Percentiles rank a stretch among this genome's conserved stretches.
phyloP scores from a whole-genome alignment of 371 early-diverging fungal species.

The Apophysomyces ossiformis region DNA sequence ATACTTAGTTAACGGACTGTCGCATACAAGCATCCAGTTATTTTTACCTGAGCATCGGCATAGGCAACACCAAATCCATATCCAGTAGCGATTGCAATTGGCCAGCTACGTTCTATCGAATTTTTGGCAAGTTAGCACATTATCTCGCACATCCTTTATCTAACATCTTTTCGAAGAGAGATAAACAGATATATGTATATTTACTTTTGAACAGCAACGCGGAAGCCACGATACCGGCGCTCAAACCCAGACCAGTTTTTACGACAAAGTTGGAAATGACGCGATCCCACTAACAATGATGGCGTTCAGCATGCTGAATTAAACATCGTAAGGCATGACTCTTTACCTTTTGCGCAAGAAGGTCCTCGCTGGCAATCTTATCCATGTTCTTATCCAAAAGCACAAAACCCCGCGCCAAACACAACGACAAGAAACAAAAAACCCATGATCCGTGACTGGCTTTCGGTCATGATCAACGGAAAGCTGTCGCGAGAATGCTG shows the following conservation, averaged over 20 bases:
- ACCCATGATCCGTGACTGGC: background rate
- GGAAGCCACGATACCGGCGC: slow-evolving; percentile 87
- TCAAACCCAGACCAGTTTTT: slow-evolving; percentile 86
- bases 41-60: slow-evolving; percentile 79
- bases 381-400: slow-evolving; percentile 8
- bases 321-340: background rate
- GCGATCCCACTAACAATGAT: slow-evolving; percentile 78
- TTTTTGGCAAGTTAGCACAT: background rate
- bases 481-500: background rate
- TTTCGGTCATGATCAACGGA: background rate
- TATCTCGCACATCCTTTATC: background rate
- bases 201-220: slow-evolving; percentile 89
- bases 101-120: slow-evolving; percentile 82
- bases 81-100: slow-evolving; percentile 87
- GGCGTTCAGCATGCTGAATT: background rate
- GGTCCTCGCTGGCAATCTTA: slow-evolving; percentile 39
- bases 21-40: background rate
- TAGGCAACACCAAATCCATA: slow-evolving; percentile 88
- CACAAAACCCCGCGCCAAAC: slow-evolving; percentile 10
- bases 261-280: slow-evolving; percentile 86
- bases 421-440: background rate
- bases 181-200: background rate
- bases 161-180: too few relatives aligned
- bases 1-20: background rate
- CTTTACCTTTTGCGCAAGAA: slow-evolving; percentile 42